Conservation (phyloP, 345 rosid genomes). For the Melastoma malabathricum region DNA sequence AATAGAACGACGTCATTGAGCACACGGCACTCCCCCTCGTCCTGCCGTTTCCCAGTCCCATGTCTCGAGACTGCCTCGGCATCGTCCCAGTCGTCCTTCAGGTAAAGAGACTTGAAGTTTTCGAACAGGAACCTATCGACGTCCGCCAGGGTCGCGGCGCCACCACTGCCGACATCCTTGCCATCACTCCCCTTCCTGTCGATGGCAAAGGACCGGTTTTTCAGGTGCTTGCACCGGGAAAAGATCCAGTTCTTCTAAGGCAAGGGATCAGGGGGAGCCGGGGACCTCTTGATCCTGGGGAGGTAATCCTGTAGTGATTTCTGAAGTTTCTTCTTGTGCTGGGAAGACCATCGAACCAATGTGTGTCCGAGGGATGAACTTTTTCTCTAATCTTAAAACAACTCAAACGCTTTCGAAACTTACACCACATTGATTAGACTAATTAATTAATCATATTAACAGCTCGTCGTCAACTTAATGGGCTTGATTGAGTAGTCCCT, state of each 20-base stretch:
- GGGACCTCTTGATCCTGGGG: conserved; percentile 44
- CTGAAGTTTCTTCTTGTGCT: conserved; percentile 24
- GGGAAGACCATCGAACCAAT: background rate
- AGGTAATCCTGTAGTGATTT: conserved; percentile 48
- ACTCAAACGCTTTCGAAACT: no score
- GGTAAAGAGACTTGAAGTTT: conserved; percentile 71
- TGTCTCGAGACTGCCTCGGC: conserved; percentile 1
- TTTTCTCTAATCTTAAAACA: no score
- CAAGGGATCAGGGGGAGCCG: conserved; percentile 20
- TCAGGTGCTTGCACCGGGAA: conserved; percentile 46
- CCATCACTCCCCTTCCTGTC: conserved; percentile 5
- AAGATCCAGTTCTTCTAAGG: conserved; percentile 36
- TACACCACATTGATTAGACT: no score
- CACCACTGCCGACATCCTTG: conserved; percentile 4
- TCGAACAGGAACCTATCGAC: conserved; percentile 69
- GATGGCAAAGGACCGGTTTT: conserved; percentile 43
- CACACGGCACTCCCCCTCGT: background rate
- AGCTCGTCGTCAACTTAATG: no score
- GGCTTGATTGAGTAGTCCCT: no score
- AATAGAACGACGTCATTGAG: conserved; percentile 4
- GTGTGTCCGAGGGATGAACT: no score
- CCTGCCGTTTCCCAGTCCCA: conserved; percentile 2
- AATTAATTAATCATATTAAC: no score
- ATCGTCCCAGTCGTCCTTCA: conserved; percentile 23
- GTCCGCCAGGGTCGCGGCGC: conserved; percentile 60